These are phyloP conservation scores for Echeveria elegans DNA, from an alignment of 164 flowering plant species.

Conservation along the genomic window DNA sequence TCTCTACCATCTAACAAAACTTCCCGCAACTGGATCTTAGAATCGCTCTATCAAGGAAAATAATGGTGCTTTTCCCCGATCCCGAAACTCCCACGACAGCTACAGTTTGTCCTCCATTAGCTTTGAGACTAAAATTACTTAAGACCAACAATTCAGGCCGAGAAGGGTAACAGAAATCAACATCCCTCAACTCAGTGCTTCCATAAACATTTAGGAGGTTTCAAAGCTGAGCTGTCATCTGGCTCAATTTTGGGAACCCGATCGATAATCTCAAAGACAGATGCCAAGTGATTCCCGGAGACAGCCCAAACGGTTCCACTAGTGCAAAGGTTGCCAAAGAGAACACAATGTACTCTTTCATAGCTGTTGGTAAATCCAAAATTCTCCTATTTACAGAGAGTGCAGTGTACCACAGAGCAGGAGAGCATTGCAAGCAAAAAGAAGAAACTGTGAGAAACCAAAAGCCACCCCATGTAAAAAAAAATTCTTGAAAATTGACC, in stretches of 20 bases:
- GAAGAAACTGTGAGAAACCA: slow-evolving; percentile 97
- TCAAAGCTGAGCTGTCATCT: slow-evolving; percentile 70
- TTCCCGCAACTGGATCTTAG: slow-evolving; percentile 86
- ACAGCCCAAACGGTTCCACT: slow-evolving; percentile 96
- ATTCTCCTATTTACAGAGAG: slow-evolving; percentile 36
- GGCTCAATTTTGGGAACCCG: slow-evolving; percentile 86
- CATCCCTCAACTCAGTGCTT: slow-evolving; percentile 76
- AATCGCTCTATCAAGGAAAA: slow-evolving; percentile 83
- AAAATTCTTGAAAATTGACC: slow-evolving; percentile 65
- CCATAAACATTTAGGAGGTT: slow-evolving; percentile 90
- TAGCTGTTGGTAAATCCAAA: slow-evolving; percentile 52
- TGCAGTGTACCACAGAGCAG: slow-evolving; percentile 94
- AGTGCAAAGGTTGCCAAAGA: slow-evolving; percentile 95
- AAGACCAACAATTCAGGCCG: slow-evolving; percentile 77
- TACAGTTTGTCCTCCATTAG: slow-evolving; percentile 90
- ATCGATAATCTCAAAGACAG: slow-evolving; percentile 92
- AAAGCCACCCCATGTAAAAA: slow-evolving; percentile 85
- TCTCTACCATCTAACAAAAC: slow-evolving; percentile 81
- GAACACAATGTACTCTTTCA: slow-evolving; percentile 91
- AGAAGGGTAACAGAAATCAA: slow-evolving; percentile 89
- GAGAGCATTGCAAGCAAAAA: slow-evolving; percentile 92
- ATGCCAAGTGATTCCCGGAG: slow-evolving; percentile 77
- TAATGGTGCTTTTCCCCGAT: slow-evolving; percentile 92
- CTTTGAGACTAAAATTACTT: slow-evolving; percentile 88
- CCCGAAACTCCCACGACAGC: slow-evolving; percentile 98